A percentile compares a stretch with the other conserved stretches of the same genome.
Conservation (phyloP, 352 stramenopile genomes). For the Phytophthora sojae region DNA sequence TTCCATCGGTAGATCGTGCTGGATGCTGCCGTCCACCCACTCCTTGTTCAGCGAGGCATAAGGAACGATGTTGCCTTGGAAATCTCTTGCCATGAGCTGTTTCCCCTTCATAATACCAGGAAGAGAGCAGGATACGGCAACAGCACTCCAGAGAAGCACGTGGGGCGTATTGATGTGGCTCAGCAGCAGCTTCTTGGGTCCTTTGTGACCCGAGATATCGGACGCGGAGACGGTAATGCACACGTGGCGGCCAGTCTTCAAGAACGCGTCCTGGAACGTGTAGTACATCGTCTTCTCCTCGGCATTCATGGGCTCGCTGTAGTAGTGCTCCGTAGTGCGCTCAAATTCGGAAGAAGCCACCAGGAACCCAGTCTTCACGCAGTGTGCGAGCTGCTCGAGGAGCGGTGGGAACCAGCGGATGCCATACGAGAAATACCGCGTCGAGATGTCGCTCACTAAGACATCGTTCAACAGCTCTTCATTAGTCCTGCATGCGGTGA, state of each 20-base stretch:
- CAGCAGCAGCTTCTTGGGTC: conserved; percentile 84
- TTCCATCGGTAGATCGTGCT: conserved; percentile 93
- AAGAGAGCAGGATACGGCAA: conserved; percentile 92
- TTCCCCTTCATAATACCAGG: conserved; percentile 93
- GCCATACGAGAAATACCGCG: conserved; percentile 52
- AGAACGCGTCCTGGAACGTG: conserved; percentile 95
- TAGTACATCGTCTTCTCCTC: conserved; percentile 67
- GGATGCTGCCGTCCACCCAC: conserved; percentile 94
- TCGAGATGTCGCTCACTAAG: conserved; percentile 67
- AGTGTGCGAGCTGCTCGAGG: conserved; percentile 88
- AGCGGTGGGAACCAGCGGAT: conserved; percentile 86
- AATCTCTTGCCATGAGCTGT: conserved; percentile 81
- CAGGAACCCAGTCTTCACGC: conserved; percentile 89
- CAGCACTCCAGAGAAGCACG: conserved; percentile 92
- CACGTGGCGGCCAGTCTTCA: conserved; percentile 92
- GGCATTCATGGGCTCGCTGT: conserved; percentile 66
- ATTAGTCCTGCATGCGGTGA: conserved; percentile 87
- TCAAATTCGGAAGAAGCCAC: conserved; percentile 86
- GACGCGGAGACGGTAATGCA: conserved; percentile 95
- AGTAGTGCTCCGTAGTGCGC: conserved; percentile 94
- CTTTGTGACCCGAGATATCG: conserved; percentile 87
- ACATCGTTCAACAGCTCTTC: conserved; percentile 74
- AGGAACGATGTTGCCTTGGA: conserved; percentile 84
- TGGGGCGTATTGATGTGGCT: conserved; percentile 95
- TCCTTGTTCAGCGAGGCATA: conserved; percentile 93